These are phyloP conservation scores for Globisporangium polare DNA, from an alignment of 352 stramenopile species.

Conservation along the genomic window DNA sequence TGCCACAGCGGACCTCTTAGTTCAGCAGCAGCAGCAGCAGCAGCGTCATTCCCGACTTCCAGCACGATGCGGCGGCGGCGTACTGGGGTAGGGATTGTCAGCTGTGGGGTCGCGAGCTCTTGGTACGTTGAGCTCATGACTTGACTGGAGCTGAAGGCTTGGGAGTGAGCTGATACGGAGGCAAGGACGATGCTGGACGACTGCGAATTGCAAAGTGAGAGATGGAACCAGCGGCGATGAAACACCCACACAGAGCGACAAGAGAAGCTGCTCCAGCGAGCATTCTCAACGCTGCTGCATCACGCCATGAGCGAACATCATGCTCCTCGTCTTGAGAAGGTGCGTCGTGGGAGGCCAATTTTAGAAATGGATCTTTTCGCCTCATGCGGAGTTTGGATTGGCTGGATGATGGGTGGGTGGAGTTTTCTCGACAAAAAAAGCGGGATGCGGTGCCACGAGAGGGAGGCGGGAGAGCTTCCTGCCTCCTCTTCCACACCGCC, in stretches of 20 bases:
- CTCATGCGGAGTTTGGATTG: not conserved
- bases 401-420: constrained; percentile 1
- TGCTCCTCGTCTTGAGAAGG: not conserved
- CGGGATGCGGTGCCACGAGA: too few species aligned
- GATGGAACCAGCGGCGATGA: not conserved
- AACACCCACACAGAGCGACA: too few species aligned
- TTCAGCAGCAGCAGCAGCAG: not conserved
- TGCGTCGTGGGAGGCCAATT: not conserved
- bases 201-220: constrained; percentile 1
- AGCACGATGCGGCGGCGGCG: constrained; percentile 42
- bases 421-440: too few species aligned
- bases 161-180: not conserved
- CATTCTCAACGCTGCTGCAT: not conserved
- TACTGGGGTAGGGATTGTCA: not conserved
- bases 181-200: not conserved
- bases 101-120: not conserved
- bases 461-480: too few species aligned
- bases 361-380: not conserved
- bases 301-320: not conserved
- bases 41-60: constrained; percentile 26
- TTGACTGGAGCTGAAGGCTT: not conserved
- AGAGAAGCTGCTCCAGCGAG: not conserved
- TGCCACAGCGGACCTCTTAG: constrained; percentile 28
- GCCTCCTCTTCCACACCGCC: too few species aligned
- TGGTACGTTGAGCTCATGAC: not conserved